Percentiles rank a stretch among this genome's conserved stretches.
phyloP scores from a whole-genome alignment of 78 protist genomes.

The Dictyostelium discoideum region DNA sequence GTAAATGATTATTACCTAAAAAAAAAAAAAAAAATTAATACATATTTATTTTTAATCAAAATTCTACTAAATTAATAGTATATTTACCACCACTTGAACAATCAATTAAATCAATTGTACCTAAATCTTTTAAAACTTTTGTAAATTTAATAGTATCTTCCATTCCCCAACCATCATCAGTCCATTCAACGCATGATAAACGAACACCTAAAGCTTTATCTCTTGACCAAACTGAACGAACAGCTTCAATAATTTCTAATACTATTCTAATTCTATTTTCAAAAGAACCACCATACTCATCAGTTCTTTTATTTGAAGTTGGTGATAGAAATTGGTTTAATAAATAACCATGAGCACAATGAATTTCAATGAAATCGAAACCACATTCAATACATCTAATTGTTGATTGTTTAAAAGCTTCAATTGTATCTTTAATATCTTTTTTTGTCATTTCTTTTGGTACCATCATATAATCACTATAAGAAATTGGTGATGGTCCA shows the following conservation, averaged over 20 bases:
- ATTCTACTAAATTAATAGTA: no score
- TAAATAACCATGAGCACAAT: constrained; percentile 93
- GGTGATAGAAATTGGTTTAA: constrained; percentile 67
- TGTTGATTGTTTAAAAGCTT: constrained; percentile 74
- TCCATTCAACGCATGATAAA: constrained; percentile 39
- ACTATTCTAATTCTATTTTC: constrained; percentile 86
- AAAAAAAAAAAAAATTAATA: no score
- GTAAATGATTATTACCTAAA: neutral
- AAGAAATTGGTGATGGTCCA: constrained; percentile 18
- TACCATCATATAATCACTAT: neutral
- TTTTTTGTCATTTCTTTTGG: constrained; percentile 78
- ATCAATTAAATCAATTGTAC: constrained; percentile 31
- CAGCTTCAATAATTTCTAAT: constrained; percentile 7
- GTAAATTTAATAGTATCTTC: constrained; percentile 19
- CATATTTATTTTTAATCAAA: no score
- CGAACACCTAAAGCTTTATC: constrained; percentile 11
- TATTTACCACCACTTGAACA: constrained; percentile 54
- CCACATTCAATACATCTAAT: constrained; percentile 86
- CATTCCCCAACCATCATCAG: constrained; percentile 20
- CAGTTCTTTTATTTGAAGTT: constrained; percentile 88
- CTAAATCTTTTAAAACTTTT: neutral
- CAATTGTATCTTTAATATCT: constrained; percentile 67
- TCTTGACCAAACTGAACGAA: constrained; percentile 29
- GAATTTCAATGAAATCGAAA: constrained; percentile 94
- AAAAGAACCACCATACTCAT: constrained; percentile 93